Percentiles rank a stretch among this genome's conserved stretches.
Conservation (phyloP, 2,329 filamentous ascomycete genomes). For the Zopfia rhizophila region DNA sequence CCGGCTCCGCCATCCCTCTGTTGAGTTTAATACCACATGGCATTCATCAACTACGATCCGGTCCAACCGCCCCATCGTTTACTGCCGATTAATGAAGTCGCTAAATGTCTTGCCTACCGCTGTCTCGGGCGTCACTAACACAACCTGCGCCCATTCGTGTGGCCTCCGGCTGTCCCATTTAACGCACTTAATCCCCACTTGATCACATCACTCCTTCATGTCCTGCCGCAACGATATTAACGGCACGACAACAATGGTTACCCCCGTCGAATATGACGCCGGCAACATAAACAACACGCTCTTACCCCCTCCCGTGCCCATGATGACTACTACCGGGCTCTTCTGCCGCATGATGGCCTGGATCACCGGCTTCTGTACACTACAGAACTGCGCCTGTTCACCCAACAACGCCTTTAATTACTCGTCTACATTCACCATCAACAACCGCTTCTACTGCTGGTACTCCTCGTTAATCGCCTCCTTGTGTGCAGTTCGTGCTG, state of each 20-base stretch:
- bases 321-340: slow-evolving; percentile 16
- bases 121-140: slow-evolving; percentile 12
- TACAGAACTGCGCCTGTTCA: too few relatives aligned
- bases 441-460: too few relatives aligned
- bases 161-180: slow-evolving; percentile 13
- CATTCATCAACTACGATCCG: slow-evolving; percentile 26
- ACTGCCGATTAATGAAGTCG: slow-evolving; percentile 12
- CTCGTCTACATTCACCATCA: too few relatives aligned
- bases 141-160: slow-evolving; percentile 13
- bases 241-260: slow-evolving; percentile 23
- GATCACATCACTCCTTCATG: slow-evolving; percentile 13
- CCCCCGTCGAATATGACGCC: slow-evolving; percentile 1
- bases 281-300: slow-evolving; percentile 31
- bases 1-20: slow-evolving; percentile 8
- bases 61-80: slow-evolving; percentile 19
- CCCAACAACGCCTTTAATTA: too few relatives aligned
- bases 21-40: slow-evolving; percentile 19
- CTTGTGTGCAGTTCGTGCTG: too few relatives aligned
- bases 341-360: slow-evolving; percentile 16
- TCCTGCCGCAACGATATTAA: slow-evolving; percentile 19
- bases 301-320: slow-evolving; percentile 29
- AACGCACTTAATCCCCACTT: slow-evolving; percentile 7
- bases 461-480: too few relatives aligned
- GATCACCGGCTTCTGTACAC: too few relatives aligned
- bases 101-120: slow-evolving; percentile 10